Conservation (phyloP, 768 basidiomycete genomes). For the Pulveroboletus sp. region DNA sequence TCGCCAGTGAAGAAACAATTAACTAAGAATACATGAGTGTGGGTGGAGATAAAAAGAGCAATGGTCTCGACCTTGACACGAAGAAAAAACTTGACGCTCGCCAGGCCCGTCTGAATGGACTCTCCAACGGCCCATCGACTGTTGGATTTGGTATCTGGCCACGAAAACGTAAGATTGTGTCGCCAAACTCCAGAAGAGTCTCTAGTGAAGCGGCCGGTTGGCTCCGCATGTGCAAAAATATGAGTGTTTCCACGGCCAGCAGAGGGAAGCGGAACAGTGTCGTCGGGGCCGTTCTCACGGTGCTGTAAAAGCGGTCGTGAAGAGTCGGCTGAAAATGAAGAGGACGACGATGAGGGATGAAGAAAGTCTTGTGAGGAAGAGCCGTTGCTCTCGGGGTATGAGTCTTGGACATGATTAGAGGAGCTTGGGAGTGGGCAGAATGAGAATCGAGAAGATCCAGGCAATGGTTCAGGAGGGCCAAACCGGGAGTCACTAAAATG, state of each 20-base stretch:
- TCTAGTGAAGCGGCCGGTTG: conserved; percentile 52
- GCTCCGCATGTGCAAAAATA: conserved; percentile 55
- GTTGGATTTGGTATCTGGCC: conserved; percentile 65
- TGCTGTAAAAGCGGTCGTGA: conserved; percentile 24
- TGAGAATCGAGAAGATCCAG: conserved; percentile 16
- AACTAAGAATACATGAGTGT: conserved; percentile 32
- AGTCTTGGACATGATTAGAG: conserved; percentile 25
- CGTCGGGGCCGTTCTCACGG: conserved; percentile 13
- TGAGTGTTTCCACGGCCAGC: conserved; percentile 39
- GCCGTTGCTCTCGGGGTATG: conserved; percentile 1
- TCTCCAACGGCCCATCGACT: conserved; percentile 80
- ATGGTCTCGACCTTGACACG: conserved; percentile 57
- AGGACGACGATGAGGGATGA: conserved; percentile 17
- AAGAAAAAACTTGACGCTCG: conserved; percentile 65
- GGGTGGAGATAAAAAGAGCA: conserved; percentile 5
- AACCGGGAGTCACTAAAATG: conserved; percentile 44
- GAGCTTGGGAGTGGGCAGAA: conserved; percentile 19
- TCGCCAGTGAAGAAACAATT: conserved; percentile 43
- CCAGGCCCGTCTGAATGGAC: conserved; percentile 62
- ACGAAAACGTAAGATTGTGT: conserved; percentile 65
- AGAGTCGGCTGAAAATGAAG: conserved; percentile 24
- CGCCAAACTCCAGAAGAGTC: conserved; percentile 57
- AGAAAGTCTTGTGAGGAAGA: conserved; percentile 23
- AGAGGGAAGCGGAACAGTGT: conserved; percentile 8
- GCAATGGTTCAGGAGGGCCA: conserved; percentile 21